Evolutionary conservation across 148 eudicot genomes (phyloP).

Genomic region (Amaranthus palmeri): DNA sequence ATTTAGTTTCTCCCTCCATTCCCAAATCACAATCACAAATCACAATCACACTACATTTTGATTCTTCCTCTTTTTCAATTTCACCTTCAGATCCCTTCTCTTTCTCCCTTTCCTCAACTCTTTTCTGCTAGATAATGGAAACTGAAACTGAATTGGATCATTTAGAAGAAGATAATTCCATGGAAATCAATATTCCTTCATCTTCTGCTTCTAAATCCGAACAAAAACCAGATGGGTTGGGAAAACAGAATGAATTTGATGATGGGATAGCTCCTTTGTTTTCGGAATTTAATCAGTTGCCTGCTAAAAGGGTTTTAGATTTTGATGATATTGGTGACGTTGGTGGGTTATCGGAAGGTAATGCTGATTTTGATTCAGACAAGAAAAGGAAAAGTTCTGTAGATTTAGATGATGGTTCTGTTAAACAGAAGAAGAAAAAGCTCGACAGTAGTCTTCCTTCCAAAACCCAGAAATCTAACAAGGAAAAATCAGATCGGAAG

Average conservation of each 20-base stretch:
- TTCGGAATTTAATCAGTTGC: slow-evolving; percentile 20
- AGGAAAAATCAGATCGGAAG: slow-evolving; percentile 28
- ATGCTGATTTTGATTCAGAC: slow-evolving; percentile 14
- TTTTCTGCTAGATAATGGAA: slow-evolving; percentile 32
- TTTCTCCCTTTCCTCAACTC: not conserved
- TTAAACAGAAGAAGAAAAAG: slow-evolving; percentile 20
- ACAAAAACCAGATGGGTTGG: slow-evolving; percentile 19
- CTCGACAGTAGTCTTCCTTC: slow-evolving; percentile 14
- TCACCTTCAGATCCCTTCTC: not conserved
- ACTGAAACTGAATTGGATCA: slow-evolving; percentile 40
- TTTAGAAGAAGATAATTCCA: slow-evolving; percentile 30
- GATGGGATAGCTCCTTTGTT: slow-evolving; percentile 23
- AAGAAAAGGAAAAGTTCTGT: slow-evolving; percentile 1
- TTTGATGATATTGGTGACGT: slow-evolving; percentile 33
- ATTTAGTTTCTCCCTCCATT: too few species aligned
- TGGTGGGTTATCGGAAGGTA: slow-evolving; percentile 13
- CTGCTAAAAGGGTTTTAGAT: slow-evolving; percentile 46
- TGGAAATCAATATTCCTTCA: not conserved
- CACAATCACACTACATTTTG: too few species aligned
- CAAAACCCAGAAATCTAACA: slow-evolving; percentile 27
- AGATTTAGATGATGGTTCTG: not conserved
- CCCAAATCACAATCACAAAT: too few species aligned
- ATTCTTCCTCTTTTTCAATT: too few species aligned
- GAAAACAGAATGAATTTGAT: slow-evolving; percentile 5
- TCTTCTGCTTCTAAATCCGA: not conserved